phyloP scores from a whole-genome alignment of 1,139 yeast species.

The Protomyces inundatus region DNA sequence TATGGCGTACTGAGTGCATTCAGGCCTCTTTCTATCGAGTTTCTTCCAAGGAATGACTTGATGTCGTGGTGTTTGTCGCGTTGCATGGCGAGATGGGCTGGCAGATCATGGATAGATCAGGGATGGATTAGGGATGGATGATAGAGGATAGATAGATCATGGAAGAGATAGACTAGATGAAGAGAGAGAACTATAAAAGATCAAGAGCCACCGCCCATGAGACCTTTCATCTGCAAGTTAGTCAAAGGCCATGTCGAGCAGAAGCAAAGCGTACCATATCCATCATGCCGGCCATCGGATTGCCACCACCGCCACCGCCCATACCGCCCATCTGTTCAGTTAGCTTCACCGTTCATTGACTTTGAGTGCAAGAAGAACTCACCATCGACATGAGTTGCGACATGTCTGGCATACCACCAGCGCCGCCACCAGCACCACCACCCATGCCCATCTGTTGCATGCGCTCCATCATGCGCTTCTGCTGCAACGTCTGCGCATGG shows the following conservation, averaged over 20 bases:
- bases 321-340: background rate
- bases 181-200: too few relatives aligned
- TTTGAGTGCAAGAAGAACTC: background rate
- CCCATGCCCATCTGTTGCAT: constrained; percentile 26
- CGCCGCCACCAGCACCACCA: constrained; percentile 10
- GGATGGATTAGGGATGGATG: background rate
- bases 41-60: too few relatives aligned
- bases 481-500: constrained; percentile 23
- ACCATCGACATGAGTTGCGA: constrained; percentile 24
- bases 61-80: too few relatives aligned
- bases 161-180: too few relatives aligned
- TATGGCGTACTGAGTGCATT: too few relatives aligned
- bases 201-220: background rate
- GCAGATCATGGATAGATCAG: too few relatives aligned
- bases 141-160: background rate
- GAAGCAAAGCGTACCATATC: background rate
- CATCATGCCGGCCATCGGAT: background rate
- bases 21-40: too few relatives aligned
- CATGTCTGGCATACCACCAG: constrained; percentile 25
- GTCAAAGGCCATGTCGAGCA: background rate
- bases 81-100: too few relatives aligned
- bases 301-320: background rate
- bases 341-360: background rate
- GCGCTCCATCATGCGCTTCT: constrained; percentile 20
- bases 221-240: background rate